Evolutionary conservation across 2,329 filamentous ascomycete species (phyloP).

Genomic region (Monosporascus sp.): DNA sequence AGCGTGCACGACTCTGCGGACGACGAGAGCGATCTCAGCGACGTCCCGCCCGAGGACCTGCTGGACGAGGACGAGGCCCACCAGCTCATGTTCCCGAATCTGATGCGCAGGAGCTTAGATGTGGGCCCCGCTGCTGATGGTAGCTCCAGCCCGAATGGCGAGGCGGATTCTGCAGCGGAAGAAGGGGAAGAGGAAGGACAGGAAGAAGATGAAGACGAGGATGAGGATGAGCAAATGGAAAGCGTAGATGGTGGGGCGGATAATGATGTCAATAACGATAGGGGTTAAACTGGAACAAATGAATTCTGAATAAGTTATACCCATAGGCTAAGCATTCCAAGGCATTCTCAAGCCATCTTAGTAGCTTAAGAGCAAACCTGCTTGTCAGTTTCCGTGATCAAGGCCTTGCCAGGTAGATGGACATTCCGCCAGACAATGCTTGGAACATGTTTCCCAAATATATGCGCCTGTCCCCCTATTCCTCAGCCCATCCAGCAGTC

Average conservation of each 20-base stretch:
- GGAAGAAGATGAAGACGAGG: constrained; percentile 6
- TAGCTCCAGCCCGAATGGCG: constrained; percentile 16
- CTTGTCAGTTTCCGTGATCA: no score
- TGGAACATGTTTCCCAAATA: no score
- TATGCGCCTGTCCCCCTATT: no score
- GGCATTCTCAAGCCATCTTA: no score
- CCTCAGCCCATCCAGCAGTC: no score
- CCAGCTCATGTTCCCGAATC: constrained; percentile 47
- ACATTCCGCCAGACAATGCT: no score
- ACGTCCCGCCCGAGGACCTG: constrained; percentile 44
- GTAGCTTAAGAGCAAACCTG: no score
- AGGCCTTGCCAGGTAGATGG: no score
- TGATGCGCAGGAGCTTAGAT: constrained; percentile 33
- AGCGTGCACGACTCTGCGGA: constrained; percentile 62
- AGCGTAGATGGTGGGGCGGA: constrained; percentile 4
- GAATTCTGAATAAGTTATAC: no score
- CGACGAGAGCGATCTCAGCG: constrained; percentile 65
- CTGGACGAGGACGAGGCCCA: constrained; percentile 50
- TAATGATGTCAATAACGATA: constrained; percentile 9
- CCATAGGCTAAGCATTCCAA: no score
- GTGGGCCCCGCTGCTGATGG: constrained; percentile 1
- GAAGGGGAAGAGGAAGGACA: constrained; percentile 8
- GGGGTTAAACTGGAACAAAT: no score
- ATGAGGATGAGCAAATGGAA: constrained; percentile 3
- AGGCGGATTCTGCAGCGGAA: constrained; percentile 9